Evolutionary conservation across 2,329 filamentous ascomycete genomes (phyloP), one percentile per base, ranked within the genome.

Genomic region (Beauveria bassiana): DNA sequence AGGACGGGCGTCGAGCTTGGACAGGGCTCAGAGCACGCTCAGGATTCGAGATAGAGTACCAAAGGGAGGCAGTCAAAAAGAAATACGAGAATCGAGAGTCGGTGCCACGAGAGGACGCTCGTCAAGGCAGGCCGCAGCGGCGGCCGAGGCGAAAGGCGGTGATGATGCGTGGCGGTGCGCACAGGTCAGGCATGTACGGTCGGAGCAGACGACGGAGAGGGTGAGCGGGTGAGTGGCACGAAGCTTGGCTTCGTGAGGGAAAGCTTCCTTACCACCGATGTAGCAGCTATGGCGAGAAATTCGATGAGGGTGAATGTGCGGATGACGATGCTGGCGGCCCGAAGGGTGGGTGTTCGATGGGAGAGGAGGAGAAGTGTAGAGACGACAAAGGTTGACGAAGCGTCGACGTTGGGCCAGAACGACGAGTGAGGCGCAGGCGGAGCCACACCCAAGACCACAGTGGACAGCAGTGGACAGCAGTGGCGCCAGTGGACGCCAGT

Each of bases 171-270:
- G 57, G 57, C 42, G 50, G 40, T 60, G 58, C 50, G 38, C 40
- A 24, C 26, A 45, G 40, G 26, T 53, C 58, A 61, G 59, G 51
- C 59, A 50, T 61, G 31, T 61, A 50, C 51, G 59, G 59, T 61
- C 51, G 59, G 59, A 49, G 59, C 31, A 20, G 28, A n/a, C 22
- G 43, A 49, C 22, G 50, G 47, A 20, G n/a, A 38, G 20, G 18
- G 34, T 42, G 20, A 14, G 12, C 3, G 51, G 10, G 16, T 14
- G 45, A 24, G 51, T 49, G 22, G 51, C 28, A 55, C 51, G 31
- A 55, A 49, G 51, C 20, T 47, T 34, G 34, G 45, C 22, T 34
- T 42, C 51, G 18, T 20, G 12, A 24, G 43, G 31, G 10, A n/a
- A n/a, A 46, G 26, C 46, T 51, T 18, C 18, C 26, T 16, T 34